phyloP scores from a whole-genome alignment of 2,329 filamentous ascomycete species.

The Esteya vermicola region DNA sequence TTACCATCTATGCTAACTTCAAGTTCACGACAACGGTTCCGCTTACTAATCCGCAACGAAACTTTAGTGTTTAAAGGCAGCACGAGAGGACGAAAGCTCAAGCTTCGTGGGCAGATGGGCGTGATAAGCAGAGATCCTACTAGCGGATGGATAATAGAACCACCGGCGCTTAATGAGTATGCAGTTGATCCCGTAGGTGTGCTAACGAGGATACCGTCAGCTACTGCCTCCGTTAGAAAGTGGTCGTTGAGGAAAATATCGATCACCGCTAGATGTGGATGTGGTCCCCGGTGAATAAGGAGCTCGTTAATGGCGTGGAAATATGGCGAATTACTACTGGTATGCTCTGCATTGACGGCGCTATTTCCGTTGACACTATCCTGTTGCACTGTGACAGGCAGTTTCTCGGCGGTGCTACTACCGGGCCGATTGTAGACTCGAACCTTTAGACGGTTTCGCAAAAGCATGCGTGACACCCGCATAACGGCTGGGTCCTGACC shows the following conservation, averaged over 20 bases:
- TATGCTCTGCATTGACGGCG: too few relatives aligned
- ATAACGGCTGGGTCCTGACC: constrained; percentile 70
- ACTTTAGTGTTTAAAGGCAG: constrained; percentile 77
- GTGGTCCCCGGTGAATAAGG: constrained; percentile 77
- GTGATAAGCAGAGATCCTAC: constrained; percentile 82
- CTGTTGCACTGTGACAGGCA: too few relatives aligned
- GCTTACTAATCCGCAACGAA: constrained; percentile 65
- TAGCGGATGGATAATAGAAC: constrained; percentile 85
- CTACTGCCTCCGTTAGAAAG: constrained; percentile 85
- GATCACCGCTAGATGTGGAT: constrained; percentile 82
- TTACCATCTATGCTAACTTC: constrained; percentile 71
- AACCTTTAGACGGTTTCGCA: constrained; percentile 77
- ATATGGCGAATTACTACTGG: too few relatives aligned
- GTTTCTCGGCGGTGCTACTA: constrained; percentile 37
- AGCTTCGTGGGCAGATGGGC: constrained; percentile 81
- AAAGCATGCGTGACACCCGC: constrained; percentile 64
- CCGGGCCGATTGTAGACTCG: constrained; percentile 65
- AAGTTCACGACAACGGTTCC: constrained; percentile 61
- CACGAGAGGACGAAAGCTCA: constrained; percentile 85
- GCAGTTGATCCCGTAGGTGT: constrained; percentile 93
- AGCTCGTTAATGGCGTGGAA: constrained; percentile 85
- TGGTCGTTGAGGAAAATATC: constrained; percentile 82
- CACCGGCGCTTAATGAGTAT: constrained; percentile 85
- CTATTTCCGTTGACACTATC: too few relatives aligned
- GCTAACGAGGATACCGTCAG: constrained; percentile 86